Evolutionary conservation across 139 green algal genomes (phyloP), one percentile per base, ranked within the genome.

Genomic region (Tetraselmis chui): DNA sequence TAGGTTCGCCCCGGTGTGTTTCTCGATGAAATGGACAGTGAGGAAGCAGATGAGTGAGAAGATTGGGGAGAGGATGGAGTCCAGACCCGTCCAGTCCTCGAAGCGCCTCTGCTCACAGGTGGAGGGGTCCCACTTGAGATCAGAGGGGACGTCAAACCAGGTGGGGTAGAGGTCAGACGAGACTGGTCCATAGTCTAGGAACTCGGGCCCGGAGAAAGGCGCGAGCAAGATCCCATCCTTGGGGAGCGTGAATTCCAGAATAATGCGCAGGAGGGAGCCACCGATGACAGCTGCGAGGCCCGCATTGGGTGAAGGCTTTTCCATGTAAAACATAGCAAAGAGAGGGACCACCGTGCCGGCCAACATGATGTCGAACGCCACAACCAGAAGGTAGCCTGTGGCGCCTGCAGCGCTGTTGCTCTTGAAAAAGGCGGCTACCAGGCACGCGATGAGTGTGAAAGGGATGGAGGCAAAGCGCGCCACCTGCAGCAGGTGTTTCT

Each of bases 331-430:
- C 1, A 85, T 85, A 0, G 82, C 84, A n/a, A 90, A 59, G 22
- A 90, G 84, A 24, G 87, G 83, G 77, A 88, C 82, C 24, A 90
- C 31, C 32, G 78, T 83, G 1, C 80, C 78, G 2, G 87, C 87
- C 1, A 88, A 32, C 26, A 84, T 83, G 5, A 90, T 84, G 75
- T 90, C 87, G 83, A 90, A 90, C 1, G 84, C 81, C 26, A 90
- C 83, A 28, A 90, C 81, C 59, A 90, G 84, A 29, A 90, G 80
- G 76, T 87, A 87, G 26, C 82, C 84, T 58, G 79, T 59, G 75
- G 45, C 45, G 11, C 45, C 45, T 18, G 45, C 45, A 67, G 45
- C 45, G 45, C 29, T 31, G 30, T 75, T 32, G 32, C 29, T 81
- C 32, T 87, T 86, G 5, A 81, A 29, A 23, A 81, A 45, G 1